Percentiles rank a stretch among this genome's conserved stretches.
Conservation (phyloP, 192 early-diverging fungal species). For the Backusella parvicylindrica region DNA sequence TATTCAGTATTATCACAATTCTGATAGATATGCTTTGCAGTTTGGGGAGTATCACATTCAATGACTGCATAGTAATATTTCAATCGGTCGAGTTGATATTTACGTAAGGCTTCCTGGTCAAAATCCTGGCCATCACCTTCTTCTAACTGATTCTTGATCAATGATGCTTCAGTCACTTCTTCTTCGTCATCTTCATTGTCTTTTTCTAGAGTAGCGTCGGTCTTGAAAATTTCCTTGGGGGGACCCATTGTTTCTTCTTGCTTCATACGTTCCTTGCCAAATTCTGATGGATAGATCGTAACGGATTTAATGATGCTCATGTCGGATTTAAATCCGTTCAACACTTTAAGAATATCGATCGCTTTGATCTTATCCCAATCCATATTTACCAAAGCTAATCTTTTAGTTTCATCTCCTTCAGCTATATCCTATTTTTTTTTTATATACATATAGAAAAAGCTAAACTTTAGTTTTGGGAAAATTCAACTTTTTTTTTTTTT, state of each 20-base stretch:
- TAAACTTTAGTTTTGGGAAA: no score
- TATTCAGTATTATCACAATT: conserved; percentile 91
- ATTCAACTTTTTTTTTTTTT: neutral
- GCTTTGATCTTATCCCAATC: conserved; percentile 96
- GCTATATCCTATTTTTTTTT: conserved; percentile 40
- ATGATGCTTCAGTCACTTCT: conserved; percentile 40
- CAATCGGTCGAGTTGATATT: conserved; percentile 90
- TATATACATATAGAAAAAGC: neutral
- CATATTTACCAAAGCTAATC: conserved; percentile 89
- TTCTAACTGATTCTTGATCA: conserved; percentile 47
- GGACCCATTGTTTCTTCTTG: conserved; percentile 74
- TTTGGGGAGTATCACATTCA: conserved; percentile 84
- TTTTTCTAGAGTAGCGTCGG: neutral
- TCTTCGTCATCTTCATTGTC: conserved; percentile 28
- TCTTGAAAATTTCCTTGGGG: conserved; percentile 67
- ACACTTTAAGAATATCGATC: conserved; percentile 79
- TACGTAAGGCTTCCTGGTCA: conserved; percentile 77
- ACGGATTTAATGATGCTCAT: conserved; percentile 70
- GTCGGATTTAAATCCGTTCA: conserved; percentile 79
- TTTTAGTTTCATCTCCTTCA: conserved; percentile 57
- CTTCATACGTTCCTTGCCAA: conserved; percentile 75
- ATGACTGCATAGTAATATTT: conserved; percentile 94
- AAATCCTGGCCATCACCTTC: conserved; percentile 74
- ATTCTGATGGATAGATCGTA: conserved; percentile 85
- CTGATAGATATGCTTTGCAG: conserved; percentile 74